phyloP scores from a whole-genome alignment of 129 eudicot genomes.

The Arctium minus region DNA sequence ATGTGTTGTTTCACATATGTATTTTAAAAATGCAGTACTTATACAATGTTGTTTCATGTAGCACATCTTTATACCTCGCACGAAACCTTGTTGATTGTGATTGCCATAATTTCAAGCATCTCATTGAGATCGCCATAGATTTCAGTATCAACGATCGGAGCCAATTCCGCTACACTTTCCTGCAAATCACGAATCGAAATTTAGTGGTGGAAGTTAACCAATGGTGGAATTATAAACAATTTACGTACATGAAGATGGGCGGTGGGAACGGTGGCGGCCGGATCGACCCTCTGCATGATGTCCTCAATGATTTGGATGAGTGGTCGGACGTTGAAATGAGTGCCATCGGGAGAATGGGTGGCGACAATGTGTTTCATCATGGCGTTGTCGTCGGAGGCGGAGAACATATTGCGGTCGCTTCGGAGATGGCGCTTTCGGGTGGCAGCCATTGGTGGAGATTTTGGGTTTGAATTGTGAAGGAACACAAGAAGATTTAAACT shows the following conservation, averaged over 20 bases:
- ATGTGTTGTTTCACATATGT: background rate
- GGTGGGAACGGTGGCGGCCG: conserved; percentile 19
- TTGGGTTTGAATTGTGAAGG: background rate
- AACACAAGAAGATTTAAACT: background rate
- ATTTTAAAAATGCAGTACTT: background rate
- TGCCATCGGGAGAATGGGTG: conserved; percentile 70
- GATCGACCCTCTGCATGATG: conserved; percentile 49
- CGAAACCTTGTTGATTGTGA: conserved; percentile 57
- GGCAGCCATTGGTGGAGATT: conserved; percentile 23
- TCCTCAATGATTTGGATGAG: conserved; percentile 71
- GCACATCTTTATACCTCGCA: conserved; percentile 50
- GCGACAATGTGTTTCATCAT: conserved; percentile 64
- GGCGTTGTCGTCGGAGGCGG: conserved; percentile 64
- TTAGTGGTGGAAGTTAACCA: background rate
- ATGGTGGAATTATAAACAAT: background rate
- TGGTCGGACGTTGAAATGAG: conserved; percentile 53
- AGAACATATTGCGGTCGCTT: conserved; percentile 48
- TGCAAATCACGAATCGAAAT: conserved; percentile 3
- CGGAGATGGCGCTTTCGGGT: conserved; percentile 28
- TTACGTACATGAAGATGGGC: conserved; percentile 12
- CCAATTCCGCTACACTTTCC: conserved; percentile 47
- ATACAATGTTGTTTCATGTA: background rate
- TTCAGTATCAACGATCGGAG: conserved; percentile 44
- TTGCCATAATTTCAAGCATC: conserved; percentile 57
- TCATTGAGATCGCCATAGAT: conserved; percentile 47